Evolutionary conservation across 108 stramenopile species (phyloP), one percentile per base, ranked within the genome.

Genomic region (Skeletonema potamos): DNA sequence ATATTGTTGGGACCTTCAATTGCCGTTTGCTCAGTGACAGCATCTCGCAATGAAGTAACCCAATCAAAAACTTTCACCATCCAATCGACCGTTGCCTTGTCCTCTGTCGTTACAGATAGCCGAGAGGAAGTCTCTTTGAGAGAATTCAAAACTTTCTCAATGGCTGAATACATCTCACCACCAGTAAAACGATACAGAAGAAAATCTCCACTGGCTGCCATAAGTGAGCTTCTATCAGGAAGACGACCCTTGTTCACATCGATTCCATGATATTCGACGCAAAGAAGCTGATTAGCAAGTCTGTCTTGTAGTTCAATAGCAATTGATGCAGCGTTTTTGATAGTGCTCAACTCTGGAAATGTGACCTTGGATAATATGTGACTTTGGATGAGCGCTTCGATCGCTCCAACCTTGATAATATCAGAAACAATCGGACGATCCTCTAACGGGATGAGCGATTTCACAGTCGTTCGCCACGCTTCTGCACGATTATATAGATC

Each of bases 71-170:
- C 76, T n/a, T 68, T 61, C 22, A 68, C 30, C 27, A 93, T 85
- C 92, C 92, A 93, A n/a, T 83, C 77, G 57, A 89, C 87, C 0
- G 88, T 76, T 36, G 81, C 79, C 59, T 88, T 93, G 37, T 89
- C 90, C 17, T 79, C 68, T 2, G 92, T 93, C 27, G 76, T 72
- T 6, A 89, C 84, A 27, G 72, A 64, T 48, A 93, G 78, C 28
- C 84, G 44, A 41, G 70, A 66, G 44, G 87, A 79, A 2, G 84
- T 67, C 2, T 43, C 60, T 28, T 67, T 70, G 13, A 92, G 68
- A 8, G 56, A 58, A 22, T 76, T 11, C 37, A 90, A 66, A 9
- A 72, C 69, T 11, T 72, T 51, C 60, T 69, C 72, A 61, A 92
- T 63, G 8, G 39, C 48, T 20, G 62, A 18, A 76, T 83, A 92